Base-by-base conservation (phyloP, 148 eudicot species). In the Limonium bicolor region DNA sequence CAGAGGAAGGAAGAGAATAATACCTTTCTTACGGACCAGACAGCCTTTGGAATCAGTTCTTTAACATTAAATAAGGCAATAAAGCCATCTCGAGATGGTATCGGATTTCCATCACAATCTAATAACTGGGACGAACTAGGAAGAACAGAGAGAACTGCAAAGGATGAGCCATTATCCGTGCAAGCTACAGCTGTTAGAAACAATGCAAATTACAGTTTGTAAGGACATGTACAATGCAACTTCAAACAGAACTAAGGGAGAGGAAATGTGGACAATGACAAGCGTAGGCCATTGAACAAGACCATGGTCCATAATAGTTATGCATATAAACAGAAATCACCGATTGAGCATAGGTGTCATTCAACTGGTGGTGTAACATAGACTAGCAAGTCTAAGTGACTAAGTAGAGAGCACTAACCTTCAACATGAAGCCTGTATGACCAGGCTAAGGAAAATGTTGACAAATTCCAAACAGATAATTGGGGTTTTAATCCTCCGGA, bases 11-110 rank as follows among this genome's bases (percentile, higher is more conserved):
- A 16, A 42, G 42, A 29, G 15, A 28, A 38, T 8, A 53, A 30
- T 76, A 84, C 97, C 93, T 90, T 75, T 40, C 56, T 71, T 30
- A 75, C 97, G 50, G 66, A 68, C 95, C 97, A 90, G 11, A 76
- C 55, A 44, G 74, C 71, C 26, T 67, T 59, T 44, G 97, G 95
- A 37, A 76, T 71, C 11, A 87, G 83, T 33, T 62, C 54, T 41
- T 44, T 60, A 33, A 55, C 70, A 49, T 70, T 71, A 67, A 90
- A 90, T 35, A 90, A 31, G 48, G 84, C 56, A 40, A 90, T 73
- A 13, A 59, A 52, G 10, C 92, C 96, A 51, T 77, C 68, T 36
- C 42, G 49, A 22, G 44, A 48, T 32, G 43, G 58, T 35, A 47
- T 26, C 26, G 53, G 5, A 46, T 42, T 44, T 27, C 51, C 69